Conservation (phyloP, 2,329 filamentous ascomycete species). For the Xylariales sp. region DNA sequence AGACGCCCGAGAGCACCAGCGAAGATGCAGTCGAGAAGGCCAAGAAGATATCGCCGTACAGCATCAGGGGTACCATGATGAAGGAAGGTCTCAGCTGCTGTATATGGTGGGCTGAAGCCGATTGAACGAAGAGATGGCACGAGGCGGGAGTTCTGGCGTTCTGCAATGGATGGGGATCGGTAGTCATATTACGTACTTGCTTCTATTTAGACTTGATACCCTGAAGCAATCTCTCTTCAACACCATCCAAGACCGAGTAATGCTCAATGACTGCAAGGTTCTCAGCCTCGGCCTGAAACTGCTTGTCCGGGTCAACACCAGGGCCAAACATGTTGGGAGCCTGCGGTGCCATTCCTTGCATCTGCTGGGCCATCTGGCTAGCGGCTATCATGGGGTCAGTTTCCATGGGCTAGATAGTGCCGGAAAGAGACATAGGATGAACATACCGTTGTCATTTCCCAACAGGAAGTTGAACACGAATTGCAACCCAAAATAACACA, state of each 20-base stretch:
- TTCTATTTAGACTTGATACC: conserved; percentile 37
- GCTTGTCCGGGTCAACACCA: conserved; percentile 90
- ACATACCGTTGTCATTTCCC: conserved; percentile 88
- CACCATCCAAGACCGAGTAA: conserved; percentile 81
- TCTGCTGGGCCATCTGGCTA: conserved; percentile 83
- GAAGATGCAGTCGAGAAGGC: conserved; percentile 52
- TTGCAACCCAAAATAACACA: conserved; percentile 94
- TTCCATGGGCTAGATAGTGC: no score
- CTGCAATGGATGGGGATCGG: conserved; percentile 4
- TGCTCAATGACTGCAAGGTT: conserved; percentile 95
- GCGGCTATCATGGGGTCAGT: conserved; percentile 59
- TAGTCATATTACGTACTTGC: conserved; percentile 7
- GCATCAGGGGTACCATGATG: conserved; percentile 61
- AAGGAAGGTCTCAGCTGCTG: conserved; percentile 58
- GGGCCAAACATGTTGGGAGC: conserved; percentile 77
- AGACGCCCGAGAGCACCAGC: conserved; percentile 65
- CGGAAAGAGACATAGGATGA: background rate
- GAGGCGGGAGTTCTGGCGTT: conserved; percentile 3
- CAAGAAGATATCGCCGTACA: conserved; percentile 62
- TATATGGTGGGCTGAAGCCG: conserved; percentile 50
- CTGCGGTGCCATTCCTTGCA: conserved; percentile 69
- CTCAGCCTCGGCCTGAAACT: conserved; percentile 88
- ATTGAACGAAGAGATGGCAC: background rate
- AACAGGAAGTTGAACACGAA: conserved; percentile 96
- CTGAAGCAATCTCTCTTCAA: conserved; percentile 77